Evolutionary conservation across 257 asterid species (phyloP), one percentile per base, ranked within the genome.

Genomic region (Marsdenia floribunda): DNA sequence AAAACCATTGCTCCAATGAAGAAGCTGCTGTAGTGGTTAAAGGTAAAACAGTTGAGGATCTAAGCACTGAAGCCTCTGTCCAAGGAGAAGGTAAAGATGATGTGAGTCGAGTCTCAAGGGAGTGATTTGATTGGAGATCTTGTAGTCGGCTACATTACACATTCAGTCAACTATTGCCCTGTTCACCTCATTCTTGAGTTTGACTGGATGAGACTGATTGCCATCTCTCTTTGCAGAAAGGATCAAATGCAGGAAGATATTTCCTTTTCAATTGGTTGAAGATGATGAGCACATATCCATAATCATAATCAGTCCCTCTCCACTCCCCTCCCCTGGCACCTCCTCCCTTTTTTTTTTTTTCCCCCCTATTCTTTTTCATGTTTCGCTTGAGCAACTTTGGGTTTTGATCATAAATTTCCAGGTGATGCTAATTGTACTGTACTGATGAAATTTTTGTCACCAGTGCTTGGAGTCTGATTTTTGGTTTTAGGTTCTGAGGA

Each of bases 1-100:
- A 89, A 68, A 94, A 91, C 78, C 98, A 91, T 78, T 85, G 87
- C 75, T 95, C 96, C 65, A 92, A 90, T 61, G 94, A 88, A 82
- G 89, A 76, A 60, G 85, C 80, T 58, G 85, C 80, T 58, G 75
- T 77, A 0, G 82, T 71, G 57, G 91, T 77, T 61, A 75, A 68
- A 3, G 83, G 77, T 83, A 80, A 83, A 70, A 77, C 78, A 64
- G 79, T 65, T n/a, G 86, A 86, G 80, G 82, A 76, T 60, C 38
- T 8, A 46, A 73, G 33, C 40, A 22, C 80, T 64, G 72, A 63
- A 24, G 80, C 67, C 65, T 81, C 74, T 71, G 71, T 47, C 37
- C 46, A 82, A 70, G 71, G 46, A 66, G 86, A 80, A 22, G 76
- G 76, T 19, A 75, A 80, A 47, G 74, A 29, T 75, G 71, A 54